These are phyloP conservation scores for Thraustochytrium striatum DNA, from an alignment of 352 stramenopile species.

Conservation along the genomic window DNA sequence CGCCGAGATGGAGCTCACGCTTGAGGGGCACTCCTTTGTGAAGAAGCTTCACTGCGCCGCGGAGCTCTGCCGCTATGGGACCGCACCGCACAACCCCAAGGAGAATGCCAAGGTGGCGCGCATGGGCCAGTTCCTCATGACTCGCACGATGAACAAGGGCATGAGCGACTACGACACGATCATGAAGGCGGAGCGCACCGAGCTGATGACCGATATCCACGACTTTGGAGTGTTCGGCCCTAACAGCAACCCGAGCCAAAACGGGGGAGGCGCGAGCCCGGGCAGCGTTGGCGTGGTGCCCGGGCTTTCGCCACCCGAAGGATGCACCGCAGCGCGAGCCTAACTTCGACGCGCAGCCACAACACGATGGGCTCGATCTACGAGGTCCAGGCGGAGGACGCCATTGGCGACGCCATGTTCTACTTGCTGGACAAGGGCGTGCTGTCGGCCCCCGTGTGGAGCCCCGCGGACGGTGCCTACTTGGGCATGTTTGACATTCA, in stretches of 20 bases:
- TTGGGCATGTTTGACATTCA: constrained; percentile 33
- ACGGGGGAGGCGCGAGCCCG: no score
- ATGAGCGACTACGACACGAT: constrained; percentile 9
- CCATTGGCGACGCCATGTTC: constrained; percentile 42
- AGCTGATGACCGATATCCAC: constrained; percentile 9
- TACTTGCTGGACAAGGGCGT: constrained; percentile 20
- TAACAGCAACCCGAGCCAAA: not conserved
- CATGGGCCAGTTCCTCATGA: constrained; percentile 24
- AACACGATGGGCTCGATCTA: constrained; percentile 35
- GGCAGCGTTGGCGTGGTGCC: no score
- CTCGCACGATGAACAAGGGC: constrained; percentile 7
- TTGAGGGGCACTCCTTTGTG: constrained; percentile 32
- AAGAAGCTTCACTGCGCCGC: constrained; percentile 28
- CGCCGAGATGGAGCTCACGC: not conserved
- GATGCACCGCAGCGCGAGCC: not conserved
- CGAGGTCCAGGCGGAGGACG: not conserved
- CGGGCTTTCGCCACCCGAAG: not conserved
- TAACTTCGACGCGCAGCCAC: not conserved
- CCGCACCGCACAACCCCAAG: not conserved
- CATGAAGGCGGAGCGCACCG: not conserved
- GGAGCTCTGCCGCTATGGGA: not conserved
- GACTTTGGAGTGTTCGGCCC: not conserved
- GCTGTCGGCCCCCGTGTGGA: constrained; percentile 23
- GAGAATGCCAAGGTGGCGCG: constrained; percentile 9
- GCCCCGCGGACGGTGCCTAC: not conserved